Evolutionary conservation across 2,329 filamentous ascomycete species (phyloP).

Genomic region (Nemania bipapillata): DNA sequence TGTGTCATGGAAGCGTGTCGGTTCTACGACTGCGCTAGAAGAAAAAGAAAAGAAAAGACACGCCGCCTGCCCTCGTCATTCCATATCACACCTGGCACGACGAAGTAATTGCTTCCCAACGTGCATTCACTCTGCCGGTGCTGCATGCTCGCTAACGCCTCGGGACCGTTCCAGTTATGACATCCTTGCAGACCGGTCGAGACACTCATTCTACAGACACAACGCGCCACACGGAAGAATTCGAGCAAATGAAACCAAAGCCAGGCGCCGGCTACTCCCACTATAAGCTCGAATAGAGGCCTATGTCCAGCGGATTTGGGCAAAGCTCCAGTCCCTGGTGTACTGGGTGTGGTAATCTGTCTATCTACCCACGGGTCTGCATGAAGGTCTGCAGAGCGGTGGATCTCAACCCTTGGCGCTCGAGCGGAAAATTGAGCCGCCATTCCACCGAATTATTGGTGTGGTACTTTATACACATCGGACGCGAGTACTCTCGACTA

Average conservation of each 20-base stretch:
- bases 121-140: conserved; percentile 29
- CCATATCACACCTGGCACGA: conserved; percentile 16
- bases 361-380: conserved; percentile 17
- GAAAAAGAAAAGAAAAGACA: conserved; percentile 9
- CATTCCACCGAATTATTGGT: conserved; percentile 30
- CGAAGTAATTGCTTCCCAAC: conserved; percentile 17
- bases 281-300: neutral
- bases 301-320: conserved; percentile 8
- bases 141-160: conserved; percentile 35
- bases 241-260: conserved; percentile 25
- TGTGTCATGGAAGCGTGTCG: conserved; percentile 2
- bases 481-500: conserved; percentile 29
- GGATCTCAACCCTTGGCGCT: conserved; percentile 15
- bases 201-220: conserved; percentile 21
- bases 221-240: conserved; percentile 33
- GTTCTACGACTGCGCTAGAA: conserved; percentile 19
- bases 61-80: conserved; percentile 12
- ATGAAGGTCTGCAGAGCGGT: conserved; percentile 10
- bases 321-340: conserved; percentile 8
- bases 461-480: conserved; percentile 23
- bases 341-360: conserved; percentile 8
- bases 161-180: conserved; percentile 16
- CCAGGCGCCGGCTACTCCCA: conserved; percentile 4
- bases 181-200: conserved; percentile 38
- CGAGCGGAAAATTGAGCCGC: conserved; percentile 35